Base-by-base conservation (phyloP, 257 asterid species). In the Solanum sitiens region DNA sequence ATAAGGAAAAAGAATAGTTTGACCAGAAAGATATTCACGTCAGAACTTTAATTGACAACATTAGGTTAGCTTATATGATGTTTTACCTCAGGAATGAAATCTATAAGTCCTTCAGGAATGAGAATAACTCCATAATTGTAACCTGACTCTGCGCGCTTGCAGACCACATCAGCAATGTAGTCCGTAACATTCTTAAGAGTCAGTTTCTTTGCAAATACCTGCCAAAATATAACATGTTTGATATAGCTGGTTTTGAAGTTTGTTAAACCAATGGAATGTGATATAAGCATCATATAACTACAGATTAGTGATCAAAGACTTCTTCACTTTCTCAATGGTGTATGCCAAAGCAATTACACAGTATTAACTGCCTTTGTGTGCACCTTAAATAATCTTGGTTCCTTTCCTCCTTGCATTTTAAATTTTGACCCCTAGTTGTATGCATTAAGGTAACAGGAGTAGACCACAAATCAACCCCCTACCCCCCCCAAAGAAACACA, bases 21-120 rank as follows among this genome's bases (percentile, higher is more conserved):
- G 85, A 80, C 68, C 44, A 47, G 30, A 18, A 50, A 30, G 20
- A 47, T 9, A 5, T 37, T 27, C 25, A 44, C 25, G 11, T 37
- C 37, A 14, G 63, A 79, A 79, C 84, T 80, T 80, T 39, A 47
- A 80, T 47, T 47, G 85, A 30, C 6, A 0, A 47, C 20, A 80
- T 25, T 45, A 18, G 44, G 44, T 50, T 80, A 27, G 27, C 18
- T 45, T 30, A 50, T 80, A 50, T 6, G 23, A 13, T 32, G 83
- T 35, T 87, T 90, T 90, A 97, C 99, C 98, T 97, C 99, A 14
- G 99, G 99, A 89, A 97, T 97, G 91, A 97, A 97, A 92, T 97
- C 99, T n/a, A 97, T 97, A 30, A 97, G 93, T 83, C 99, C 99
- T 92, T 97, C 99, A 2, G 99, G 99, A 65, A 97, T 97, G 87